Base-by-base conservation (phyloP, 805 yeast species). In the Candida gorgasii region DNA sequence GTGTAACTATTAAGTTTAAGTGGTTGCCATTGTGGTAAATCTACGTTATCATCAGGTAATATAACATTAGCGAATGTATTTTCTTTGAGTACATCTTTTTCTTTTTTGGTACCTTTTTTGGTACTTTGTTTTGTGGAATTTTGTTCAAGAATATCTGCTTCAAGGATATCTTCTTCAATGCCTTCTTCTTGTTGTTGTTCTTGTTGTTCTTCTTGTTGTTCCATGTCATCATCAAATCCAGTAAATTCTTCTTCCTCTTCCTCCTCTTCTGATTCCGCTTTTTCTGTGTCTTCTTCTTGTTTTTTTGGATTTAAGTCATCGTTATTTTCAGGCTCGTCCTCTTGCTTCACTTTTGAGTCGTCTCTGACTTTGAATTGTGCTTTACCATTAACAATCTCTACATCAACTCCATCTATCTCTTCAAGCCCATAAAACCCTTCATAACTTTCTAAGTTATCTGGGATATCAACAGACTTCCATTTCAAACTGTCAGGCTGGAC, bases 361-460 rank as follows among this genome's bases (percentile, higher is more conserved):
- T 65, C 68, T 39, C 59, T 62, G 12, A 63, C 63, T 8, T 63
- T 51, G 54, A 84, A 85, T 41, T 77, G 76, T 0, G 84, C 81
- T 39, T 71, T 66, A 11, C 96, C 96, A 47, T 86, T 70, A 2
- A 80, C 78, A 42, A 82, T 73, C 46, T 86, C 80, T 5, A 92
- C 90, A 54, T 77, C 90, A 24, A 92, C 97, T 33, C 97, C 97
- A 44, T 89, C 97, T 39, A 93, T 75, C 59, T 92, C 98, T 61
- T 92, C 99, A 26, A 93, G 67, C 0, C 97, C 99, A 59, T 82
- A 89, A 54, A 90, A 84, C 0, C 97, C 97, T 50, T 86, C 90
- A 57, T 85, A 87, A 61, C 89, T 96, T 46, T 82, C 96, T 38
- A 87, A 63, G 18, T 88, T 82, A 49, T 87, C 92, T 4, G 95